Conservation (phyloP, 768 basidiomycete species). For the Termitomyces sp. region DNA sequence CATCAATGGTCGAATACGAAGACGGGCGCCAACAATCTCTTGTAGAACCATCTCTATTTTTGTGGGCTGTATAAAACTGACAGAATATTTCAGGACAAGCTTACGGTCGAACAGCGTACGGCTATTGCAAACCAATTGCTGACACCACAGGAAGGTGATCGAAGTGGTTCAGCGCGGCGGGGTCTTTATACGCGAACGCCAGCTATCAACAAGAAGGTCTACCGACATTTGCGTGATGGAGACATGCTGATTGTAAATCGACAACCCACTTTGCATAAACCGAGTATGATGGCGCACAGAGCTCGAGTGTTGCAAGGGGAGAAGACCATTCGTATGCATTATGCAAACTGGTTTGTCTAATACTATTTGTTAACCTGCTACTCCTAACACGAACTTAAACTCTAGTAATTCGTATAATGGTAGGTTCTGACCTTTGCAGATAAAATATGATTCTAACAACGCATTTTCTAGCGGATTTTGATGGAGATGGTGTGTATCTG, state of each 20-base stretch:
- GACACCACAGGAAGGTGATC: slow-evolving; percentile 80
- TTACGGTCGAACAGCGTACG: slow-evolving; percentile 83
- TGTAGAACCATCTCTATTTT: slow-evolving; percentile 31
- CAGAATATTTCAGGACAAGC: slow-evolving; percentile 56
- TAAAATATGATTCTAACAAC: not conserved
- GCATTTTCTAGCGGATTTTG: slow-evolving; percentile 67
- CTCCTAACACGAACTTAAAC: not conserved
- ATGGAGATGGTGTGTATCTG: slow-evolving; percentile 68
- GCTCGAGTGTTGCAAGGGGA: slow-evolving; percentile 90
- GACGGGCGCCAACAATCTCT: slow-evolving; percentile 85
- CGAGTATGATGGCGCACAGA: slow-evolving; percentile 98
- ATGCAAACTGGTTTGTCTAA: slow-evolving; percentile 86
- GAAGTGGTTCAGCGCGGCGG: slow-evolving; percentile 33
- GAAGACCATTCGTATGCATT: slow-evolving; percentile 99
- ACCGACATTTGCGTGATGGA: slow-evolving; percentile 89
- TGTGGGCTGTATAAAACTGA: not conserved
- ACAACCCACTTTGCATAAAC: slow-evolving; percentile 97
- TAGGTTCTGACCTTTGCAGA: slow-evolving; percentile 26
- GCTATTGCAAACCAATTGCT: slow-evolving; percentile 94
- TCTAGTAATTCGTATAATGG: slow-evolving; percentile 95
- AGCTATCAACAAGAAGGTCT: slow-evolving; percentile 94
- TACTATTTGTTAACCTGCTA: not conserved
- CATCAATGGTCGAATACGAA: slow-evolving; percentile 91
- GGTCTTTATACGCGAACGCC: slow-evolving; percentile 74
- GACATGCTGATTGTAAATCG: slow-evolving; percentile 95